Conservation (phyloP, 805 yeast species). For the Pachysolen tannophilus region DNA sequence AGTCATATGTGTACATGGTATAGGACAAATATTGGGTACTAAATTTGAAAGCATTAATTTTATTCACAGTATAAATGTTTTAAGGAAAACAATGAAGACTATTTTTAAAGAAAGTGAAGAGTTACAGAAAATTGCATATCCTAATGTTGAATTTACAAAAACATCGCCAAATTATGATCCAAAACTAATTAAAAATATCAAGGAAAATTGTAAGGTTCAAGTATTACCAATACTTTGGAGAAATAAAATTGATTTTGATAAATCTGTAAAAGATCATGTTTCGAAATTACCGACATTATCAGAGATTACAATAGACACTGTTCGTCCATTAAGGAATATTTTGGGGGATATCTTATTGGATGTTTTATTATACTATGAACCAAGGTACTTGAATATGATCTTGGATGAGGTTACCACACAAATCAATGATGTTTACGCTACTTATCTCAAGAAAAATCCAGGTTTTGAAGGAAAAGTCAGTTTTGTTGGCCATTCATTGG, state of each 20-base stretch:
- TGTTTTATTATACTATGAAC: constrained; percentile 72
- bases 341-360: constrained; percentile 86
- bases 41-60: constrained; percentile 78
- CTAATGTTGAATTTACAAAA: constrained; percentile 11
- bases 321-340: constrained; percentile 65
- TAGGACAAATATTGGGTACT: constrained; percentile 82
- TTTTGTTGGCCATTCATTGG: constrained; percentile 85
- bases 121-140: constrained; percentile 27
- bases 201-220: constrained; percentile 56
- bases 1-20: constrained; percentile 88
- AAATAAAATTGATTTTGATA: constrained; percentile 57
- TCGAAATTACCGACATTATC: constrained; percentile 36
- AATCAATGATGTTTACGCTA: constrained; percentile 52
- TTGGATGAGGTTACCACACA: constrained; percentile 51
- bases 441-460: constrained; percentile 59
- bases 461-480: constrained; percentile 75
- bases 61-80: constrained; percentile 69
- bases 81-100: constrained; percentile 50
- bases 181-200: constrained; percentile 15
- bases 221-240: constrained; percentile 92
- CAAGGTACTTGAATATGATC: constrained; percentile 54
- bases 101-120: constrained; percentile 34
- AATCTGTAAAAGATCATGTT: constrained; percentile 27
- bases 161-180: constrained; percentile 16
- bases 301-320: constrained; percentile 71